Conservation (phyloP, 495 filamentous ascomycete genomes). For the Xylaria palmicola region DNA sequence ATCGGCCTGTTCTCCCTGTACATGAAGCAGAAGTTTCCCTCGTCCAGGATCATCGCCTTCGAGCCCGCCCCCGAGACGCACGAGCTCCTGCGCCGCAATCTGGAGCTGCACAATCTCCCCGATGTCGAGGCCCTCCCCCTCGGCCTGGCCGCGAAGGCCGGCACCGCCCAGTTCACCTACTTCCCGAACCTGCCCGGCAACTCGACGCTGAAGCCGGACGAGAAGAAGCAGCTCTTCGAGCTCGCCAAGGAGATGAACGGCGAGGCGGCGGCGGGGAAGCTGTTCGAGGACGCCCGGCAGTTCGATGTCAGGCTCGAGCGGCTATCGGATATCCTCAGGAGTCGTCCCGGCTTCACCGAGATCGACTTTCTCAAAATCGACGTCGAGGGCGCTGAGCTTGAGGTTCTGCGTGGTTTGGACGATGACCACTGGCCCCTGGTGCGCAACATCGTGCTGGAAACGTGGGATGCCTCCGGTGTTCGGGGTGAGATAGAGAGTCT, state of each 20-base stretch:
- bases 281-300: background rate
- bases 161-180: conserved; percentile 22
- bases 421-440: conserved; percentile 19
- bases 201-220: conserved; percentile 16
- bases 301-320: background rate
- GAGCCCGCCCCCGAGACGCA: conserved; percentile 29
- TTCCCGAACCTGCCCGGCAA: conserved; percentile 20
- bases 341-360: background rate
- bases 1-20: conserved; percentile 29
- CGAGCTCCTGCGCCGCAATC: conserved; percentile 21
- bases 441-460: conserved; percentile 19
- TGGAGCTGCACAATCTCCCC: conserved; percentile 17
- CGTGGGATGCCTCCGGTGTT: conserved; percentile 11
- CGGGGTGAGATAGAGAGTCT: conserved; percentile 18
- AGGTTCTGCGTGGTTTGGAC: conserved; percentile 20
- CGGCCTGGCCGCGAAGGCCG: conserved; percentile 1
- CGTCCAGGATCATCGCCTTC: conserved; percentile 25
- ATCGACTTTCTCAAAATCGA: conserved; percentile 24
- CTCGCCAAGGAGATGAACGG: background rate
- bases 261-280: background rate
- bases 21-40: conserved; percentile 29
- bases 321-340: conserved; percentile 18
- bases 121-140: background rate
- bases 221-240: conserved; percentile 15
- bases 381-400: conserved; percentile 22